A percentile compares a stretch with the other conserved stretches of the same genome.
Conservation (phyloP, 164 flowering plant genomes). For the Cinnamomum chago region DNA sequence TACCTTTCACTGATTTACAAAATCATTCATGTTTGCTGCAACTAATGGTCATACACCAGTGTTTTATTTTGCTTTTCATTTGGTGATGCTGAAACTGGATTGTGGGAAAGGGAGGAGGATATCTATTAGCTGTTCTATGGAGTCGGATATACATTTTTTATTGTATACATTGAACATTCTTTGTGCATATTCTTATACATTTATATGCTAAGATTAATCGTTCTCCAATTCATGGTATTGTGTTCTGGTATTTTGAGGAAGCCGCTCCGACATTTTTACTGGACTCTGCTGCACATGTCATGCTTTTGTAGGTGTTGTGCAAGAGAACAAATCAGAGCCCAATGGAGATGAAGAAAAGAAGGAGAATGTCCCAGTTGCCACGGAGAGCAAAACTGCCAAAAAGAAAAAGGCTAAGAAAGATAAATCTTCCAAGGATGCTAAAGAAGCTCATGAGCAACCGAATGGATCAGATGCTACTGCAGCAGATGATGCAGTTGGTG, state of each 20-base stretch:
- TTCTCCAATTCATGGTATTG: background rate
- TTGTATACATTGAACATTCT: background rate
- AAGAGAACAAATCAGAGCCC: conserved; percentile 41
- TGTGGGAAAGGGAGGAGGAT: too few species aligned
- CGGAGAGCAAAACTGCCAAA: conserved; percentile 64
- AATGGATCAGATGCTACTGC: conserved; percentile 29
- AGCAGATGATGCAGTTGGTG: conserved; percentile 22
- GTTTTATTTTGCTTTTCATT: too few species aligned
- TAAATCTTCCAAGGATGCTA: conserved; percentile 51
- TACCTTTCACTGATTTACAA: too few species aligned
- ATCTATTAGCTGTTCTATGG: background rate
- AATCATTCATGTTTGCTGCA: too few species aligned
- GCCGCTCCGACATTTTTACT: background rate
- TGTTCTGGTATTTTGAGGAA: background rate
- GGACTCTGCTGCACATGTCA: background rate
- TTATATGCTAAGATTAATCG: background rate
- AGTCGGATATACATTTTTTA: background rate
- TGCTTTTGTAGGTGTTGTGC: conserved; percentile 27
- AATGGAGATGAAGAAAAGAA: conserved; percentile 56
- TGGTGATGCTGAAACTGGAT: too few species aligned
- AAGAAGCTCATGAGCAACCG: conserved; percentile 34
- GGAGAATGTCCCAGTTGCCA: conserved; percentile 32
- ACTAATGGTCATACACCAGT: too few species aligned
- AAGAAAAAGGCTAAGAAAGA: conserved; percentile 93
- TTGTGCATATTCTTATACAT: background rate